Evolutionary conservation across 441 rosid genomes (phyloP).

Genomic region (Gossypium trilobum): DNA sequence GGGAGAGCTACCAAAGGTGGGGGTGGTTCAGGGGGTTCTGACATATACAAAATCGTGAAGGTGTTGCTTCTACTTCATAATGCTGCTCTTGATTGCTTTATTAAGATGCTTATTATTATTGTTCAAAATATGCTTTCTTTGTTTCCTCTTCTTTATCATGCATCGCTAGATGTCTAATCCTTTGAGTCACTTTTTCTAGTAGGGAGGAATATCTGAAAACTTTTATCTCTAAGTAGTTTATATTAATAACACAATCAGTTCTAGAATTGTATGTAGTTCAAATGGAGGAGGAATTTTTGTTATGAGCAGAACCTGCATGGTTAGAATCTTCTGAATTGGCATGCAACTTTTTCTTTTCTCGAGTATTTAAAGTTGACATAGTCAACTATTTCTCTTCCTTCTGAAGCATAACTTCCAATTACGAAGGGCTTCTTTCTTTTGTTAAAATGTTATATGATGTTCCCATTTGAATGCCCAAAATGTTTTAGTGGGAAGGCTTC

Average conservation of each 20-base stretch:
- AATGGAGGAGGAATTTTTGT: neutral
- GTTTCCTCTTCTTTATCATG: neutral
- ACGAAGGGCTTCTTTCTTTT: neutral
- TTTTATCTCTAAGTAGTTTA: neutral
- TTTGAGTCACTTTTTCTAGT: neutral
- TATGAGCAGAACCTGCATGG: neutral
- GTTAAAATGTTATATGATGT: neutral
- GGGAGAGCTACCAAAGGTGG: constrained; percentile 72
- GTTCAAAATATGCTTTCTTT: neutral
- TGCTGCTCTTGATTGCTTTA: neutral
- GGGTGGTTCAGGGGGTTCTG: constrained; percentile 68
- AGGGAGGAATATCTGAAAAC: neutral
- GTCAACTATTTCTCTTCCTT: neutral
- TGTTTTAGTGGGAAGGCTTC: neutral
- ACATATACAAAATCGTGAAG: constrained; percentile 90
- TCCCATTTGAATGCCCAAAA: neutral
- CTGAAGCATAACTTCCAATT: neutral
- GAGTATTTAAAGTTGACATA: neutral
- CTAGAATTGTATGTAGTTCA: neutral
- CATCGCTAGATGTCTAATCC: neutral
- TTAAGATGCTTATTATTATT: neutral
- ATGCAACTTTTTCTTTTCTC: neutral
- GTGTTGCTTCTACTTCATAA: constrained; percentile 29
- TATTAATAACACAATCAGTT: neutral
- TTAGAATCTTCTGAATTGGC: neutral